phyloP scores from a whole-genome alignment of 495 filamentous ascomycete species.

The Trypethelium eluteriae region DNA sequence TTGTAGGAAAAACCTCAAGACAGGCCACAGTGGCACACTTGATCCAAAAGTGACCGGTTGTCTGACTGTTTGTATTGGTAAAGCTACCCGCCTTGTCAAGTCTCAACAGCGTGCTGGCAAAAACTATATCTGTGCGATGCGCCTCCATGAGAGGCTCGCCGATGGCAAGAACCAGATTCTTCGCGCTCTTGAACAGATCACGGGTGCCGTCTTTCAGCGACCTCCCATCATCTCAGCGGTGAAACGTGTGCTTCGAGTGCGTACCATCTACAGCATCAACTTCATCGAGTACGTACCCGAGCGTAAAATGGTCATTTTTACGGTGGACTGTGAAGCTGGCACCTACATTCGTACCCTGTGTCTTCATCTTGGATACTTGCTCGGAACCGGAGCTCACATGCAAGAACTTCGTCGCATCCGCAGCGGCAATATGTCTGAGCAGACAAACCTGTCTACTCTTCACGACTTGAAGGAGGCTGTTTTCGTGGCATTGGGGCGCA shows the following conservation, averaged over 20 bases:
- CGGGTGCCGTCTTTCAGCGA: constrained; percentile 93
- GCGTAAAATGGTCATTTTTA: constrained; percentile 94
- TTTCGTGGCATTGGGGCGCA: constrained; percentile 82
- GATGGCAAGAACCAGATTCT: constrained; percentile 85
- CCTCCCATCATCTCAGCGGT: constrained; percentile 96
- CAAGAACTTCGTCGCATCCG: constrained; percentile 93
- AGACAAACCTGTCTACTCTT: constrained; percentile 77
- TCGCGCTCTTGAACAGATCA: constrained; percentile 86
- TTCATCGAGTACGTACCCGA: constrained; percentile 97
- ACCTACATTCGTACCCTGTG: constrained; percentile 98
- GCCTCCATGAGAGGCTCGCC: constrained; percentile 84
- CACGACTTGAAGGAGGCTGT: constrained; percentile 93
- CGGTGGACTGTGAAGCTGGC: constrained; percentile 97
- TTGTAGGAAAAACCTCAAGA: constrained; percentile 67
- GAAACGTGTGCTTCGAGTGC: constrained; percentile 94
- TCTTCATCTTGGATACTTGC: constrained; percentile 84
- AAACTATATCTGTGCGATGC: constrained; percentile 76
- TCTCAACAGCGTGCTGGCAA: constrained; percentile 97
- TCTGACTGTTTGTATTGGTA: constrained; percentile 82
- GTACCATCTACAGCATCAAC: constrained; percentile 93
- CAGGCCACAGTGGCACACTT: constrained; percentile 92
- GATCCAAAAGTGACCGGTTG: constrained; percentile 93
- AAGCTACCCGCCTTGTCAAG: constrained; percentile 93
- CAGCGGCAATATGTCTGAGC: constrained; percentile 89
- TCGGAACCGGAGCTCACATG: constrained; percentile 97